A percentile compares a stretch with the other conserved stretches of the same genome.
These are phyloP conservation scores for Pichia cabralensis DNA, from an alignment of 805 yeast species.

Conservation along the genomic window DNA sequence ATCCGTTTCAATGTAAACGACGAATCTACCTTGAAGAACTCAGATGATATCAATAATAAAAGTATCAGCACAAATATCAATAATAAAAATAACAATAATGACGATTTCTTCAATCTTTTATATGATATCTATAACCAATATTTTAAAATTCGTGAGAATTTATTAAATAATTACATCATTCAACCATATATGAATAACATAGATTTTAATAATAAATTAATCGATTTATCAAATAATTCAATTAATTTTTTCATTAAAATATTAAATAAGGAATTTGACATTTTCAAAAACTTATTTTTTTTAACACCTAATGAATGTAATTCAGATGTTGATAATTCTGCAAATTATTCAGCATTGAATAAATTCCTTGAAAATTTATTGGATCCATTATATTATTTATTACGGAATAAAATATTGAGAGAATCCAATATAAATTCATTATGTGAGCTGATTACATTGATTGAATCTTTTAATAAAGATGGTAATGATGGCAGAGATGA, in stretches of 20 bases:
- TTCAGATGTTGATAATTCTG: slow-evolving; percentile 17
- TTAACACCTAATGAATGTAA: slow-evolving; percentile 15
- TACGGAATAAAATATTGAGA: slow-evolving; percentile 57
- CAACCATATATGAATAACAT: slow-evolving; percentile 17
- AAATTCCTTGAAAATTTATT: slow-evolving; percentile 48
- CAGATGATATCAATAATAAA: neutral
- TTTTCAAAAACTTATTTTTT: slow-evolving; percentile 48
- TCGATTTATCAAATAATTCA: slow-evolving; percentile 52
- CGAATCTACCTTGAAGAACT: too few species aligned
- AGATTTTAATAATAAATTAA: slow-evolving; percentile 26
- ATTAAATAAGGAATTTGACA: slow-evolving; percentile 47
- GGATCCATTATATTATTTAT: slow-evolving; percentile 68
- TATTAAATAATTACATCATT: slow-evolving; percentile 33
- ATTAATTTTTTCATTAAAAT: slow-evolving; percentile 51
- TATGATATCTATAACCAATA: slow-evolving; percentile 58
- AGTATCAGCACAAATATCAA: too few species aligned
- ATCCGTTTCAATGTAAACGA: slow-evolving; percentile 2
- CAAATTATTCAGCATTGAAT: slow-evolving; percentile 31
- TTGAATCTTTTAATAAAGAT: slow-evolving; percentile 63
- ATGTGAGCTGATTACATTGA: slow-evolving; percentile 65
- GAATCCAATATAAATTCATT: slow-evolving; percentile 59
- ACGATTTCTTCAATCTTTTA: slow-evolving; percentile 53
- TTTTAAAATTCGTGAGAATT: slow-evolving; percentile 42
- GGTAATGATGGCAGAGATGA: too few species aligned
- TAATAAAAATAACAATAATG: slow-evolving; percentile 18